Evolutionary conservation across 371 early-diverging fungal species (phyloP), one percentile per base, ranked within the genome.

Genomic region (Fennellomyces sp.): DNA sequence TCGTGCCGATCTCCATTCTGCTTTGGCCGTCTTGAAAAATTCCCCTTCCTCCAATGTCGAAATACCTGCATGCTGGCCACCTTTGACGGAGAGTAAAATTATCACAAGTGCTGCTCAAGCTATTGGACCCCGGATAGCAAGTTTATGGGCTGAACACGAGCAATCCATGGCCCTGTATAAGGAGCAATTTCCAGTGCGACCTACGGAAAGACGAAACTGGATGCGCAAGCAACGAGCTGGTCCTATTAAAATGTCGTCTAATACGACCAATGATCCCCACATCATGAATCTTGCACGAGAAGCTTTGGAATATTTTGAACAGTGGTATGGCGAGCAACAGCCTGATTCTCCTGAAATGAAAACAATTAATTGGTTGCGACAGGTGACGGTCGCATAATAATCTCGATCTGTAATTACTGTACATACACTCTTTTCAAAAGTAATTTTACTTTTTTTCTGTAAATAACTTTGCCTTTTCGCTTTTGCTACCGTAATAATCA

Each of bases 281-380:
- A n/a, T 54, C 21, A 36, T 54, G 55, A 26, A 54, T 39, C 55
- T 54, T 10, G 55, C 55, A 19, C 35, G 55, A 2, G 35, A 36
- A 33, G 28, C 55, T n/a, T 17, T 54, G 2, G 39, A 27, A n/a
- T 54, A 54, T 36, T 54, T 54, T 54, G 55, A 54, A 39, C 31
- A 45, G 21, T 45, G 45, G 45, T 45, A 45, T 23, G 45, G 45
- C n/a, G 39, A 39, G 15, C 39, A 39, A 39, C 10, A 39, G 17
- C 39, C 5, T 45, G 5, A 17, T 45, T 21, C 45, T 21, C 8
- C 45, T 8, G n/a, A 45, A 23, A 45, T 45, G 21, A 45, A 45
- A 45, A 21, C 45, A 0, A 45, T 45, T 6, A 5, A 21, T 45
- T 45, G 45, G 45, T 45, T 45, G n/a, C 45, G 45, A 17, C 45